A percentile compares a stretch with the other conserved stretches of the same genome.
Conservation (phyloP, 2,329 filamentous ascomycete genomes). For the Colletotrichum lindemuthianum region DNA sequence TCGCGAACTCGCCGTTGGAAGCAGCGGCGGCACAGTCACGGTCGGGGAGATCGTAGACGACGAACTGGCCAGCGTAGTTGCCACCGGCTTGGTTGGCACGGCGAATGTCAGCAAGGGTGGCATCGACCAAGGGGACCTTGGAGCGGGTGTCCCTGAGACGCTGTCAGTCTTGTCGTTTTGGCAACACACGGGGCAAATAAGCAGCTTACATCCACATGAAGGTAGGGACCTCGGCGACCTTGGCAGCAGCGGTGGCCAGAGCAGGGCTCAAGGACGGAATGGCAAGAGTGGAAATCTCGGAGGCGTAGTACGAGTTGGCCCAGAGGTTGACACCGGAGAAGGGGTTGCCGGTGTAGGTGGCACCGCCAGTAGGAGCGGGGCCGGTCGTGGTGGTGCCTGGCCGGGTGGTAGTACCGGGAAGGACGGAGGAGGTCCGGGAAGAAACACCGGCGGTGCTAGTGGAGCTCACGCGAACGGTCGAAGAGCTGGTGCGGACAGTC, state of each 20-base stretch:
- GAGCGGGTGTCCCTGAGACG: slow-evolving; percentile 56
- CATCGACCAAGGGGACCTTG: slow-evolving; percentile 58
- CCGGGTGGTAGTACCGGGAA: slow-evolving; percentile 19
- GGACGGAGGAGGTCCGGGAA: slow-evolving; percentile 51
- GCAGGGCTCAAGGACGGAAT: slow-evolving; percentile 70
- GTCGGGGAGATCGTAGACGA: slow-evolving; percentile 68
- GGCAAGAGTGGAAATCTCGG: slow-evolving; percentile 64
- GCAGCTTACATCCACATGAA: slow-evolving; percentile 62
- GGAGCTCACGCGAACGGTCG: slow-evolving; percentile 34
- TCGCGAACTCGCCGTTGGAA: slow-evolving; percentile 65
- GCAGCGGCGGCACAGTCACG: slow-evolving; percentile 67
- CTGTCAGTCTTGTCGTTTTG: slow-evolving; percentile 33
- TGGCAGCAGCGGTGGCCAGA: slow-evolving; percentile 61
- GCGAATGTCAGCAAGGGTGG: slow-evolving; percentile 56
- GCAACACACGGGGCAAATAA: slow-evolving; percentile 18
- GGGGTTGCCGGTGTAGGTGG: slow-evolving; percentile 63
- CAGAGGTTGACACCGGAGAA: slow-evolving; percentile 61
- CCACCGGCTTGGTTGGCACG: slow-evolving; percentile 48
- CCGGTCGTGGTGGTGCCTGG: slow-evolving; percentile 37
- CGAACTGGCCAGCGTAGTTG: slow-evolving; percentile 59
- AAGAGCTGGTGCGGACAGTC: slow-evolving; percentile 40
- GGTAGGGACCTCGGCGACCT: slow-evolving; percentile 61
- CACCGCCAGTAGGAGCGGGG: slow-evolving; percentile 47
- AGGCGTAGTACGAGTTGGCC: slow-evolving; percentile 66
- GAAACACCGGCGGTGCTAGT: slow-evolving; percentile 38